Evolutionary conservation across 208 protist species (phyloP).

Genomic region (Trypanosoma mega): DNA sequence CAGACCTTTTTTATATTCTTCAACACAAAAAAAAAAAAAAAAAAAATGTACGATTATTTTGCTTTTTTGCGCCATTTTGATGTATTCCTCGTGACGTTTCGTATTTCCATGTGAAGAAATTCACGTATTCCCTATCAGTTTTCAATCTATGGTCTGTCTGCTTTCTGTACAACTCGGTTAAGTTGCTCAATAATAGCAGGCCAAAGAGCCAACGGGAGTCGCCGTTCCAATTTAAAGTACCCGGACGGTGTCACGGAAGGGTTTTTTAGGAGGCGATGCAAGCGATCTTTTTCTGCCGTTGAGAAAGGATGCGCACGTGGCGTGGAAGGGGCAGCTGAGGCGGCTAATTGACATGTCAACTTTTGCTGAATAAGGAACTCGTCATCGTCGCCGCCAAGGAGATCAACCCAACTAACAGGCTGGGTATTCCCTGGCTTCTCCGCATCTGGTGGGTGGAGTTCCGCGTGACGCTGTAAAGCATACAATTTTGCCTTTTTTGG

Average conservation of each 20-base stretch:
- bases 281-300: slow-evolving; percentile 64
- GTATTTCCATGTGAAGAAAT: too few species aligned
- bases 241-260: slow-evolving; percentile 26
- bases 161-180: slow-evolving; percentile 13
- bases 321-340: not conserved
- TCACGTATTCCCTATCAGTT: too few species aligned
- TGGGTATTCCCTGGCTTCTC: not conserved
- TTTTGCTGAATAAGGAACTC: slow-evolving; percentile 16
- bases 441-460: slow-evolving; percentile 28
- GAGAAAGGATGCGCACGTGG: slow-evolving; percentile 24
- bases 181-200: slow-evolving; percentile 56
- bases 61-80: too few species aligned
- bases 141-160: not conserved
- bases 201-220: slow-evolving; percentile 79
- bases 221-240: slow-evolving; percentile 65
- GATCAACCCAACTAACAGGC: slow-evolving; percentile 23
- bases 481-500: slow-evolving; percentile 72
- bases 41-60: too few species aligned
- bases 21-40: too few species aligned
- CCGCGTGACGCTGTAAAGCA: slow-evolving; percentile 52
- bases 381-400: slow-evolving; percentile 27
- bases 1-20: too few species aligned
- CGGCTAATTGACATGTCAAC: not conserved
- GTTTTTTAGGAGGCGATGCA: slow-evolving; percentile 57
- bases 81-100: too few species aligned